Conservation (phyloP, 352 stramenopile species). For the Phytophthora capsici region DNA sequence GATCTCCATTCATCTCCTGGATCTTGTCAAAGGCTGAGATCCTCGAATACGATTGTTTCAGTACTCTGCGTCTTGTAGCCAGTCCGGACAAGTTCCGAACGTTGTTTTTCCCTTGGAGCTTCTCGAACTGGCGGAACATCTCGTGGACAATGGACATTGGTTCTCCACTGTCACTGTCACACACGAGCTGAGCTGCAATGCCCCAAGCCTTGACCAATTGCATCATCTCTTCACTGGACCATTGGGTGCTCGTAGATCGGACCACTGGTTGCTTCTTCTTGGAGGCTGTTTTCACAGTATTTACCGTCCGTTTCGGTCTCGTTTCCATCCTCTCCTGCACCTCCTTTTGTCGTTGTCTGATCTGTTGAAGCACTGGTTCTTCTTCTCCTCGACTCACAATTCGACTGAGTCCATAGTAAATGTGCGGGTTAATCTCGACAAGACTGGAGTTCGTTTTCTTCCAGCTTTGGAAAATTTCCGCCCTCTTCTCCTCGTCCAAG, state of each 20-base stretch:
- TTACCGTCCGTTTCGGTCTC: conserved; percentile 13
- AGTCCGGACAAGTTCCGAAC: conserved; percentile 35
- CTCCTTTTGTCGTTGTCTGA: conserved; percentile 18
- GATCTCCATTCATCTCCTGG: conserved; percentile 41
- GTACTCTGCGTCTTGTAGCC: conserved; percentile 34
- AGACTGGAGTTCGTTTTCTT: conserved; percentile 42
- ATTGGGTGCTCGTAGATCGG: conserved; percentile 21
- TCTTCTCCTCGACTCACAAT: conserved; percentile 34
- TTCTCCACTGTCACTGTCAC: conserved; percentile 11
- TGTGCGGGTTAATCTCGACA: conserved; percentile 33
- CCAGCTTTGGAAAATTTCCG: conserved; percentile 29
- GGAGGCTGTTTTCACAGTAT: not conserved
- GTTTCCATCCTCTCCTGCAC: conserved; percentile 15
- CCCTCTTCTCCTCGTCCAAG: conserved; percentile 10
- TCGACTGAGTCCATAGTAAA: conserved; percentile 29
- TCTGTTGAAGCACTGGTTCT: conserved; percentile 2
- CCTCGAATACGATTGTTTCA: conserved; percentile 38
- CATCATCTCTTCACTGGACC: conserved; percentile 38
- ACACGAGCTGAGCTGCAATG: conserved; percentile 24
- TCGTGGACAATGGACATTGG: conserved; percentile 42
- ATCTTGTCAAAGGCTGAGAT: conserved; percentile 42
- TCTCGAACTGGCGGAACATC: conserved; percentile 36
- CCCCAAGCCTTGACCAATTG: conserved; percentile 40
- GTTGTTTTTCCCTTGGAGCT: conserved; percentile 23
- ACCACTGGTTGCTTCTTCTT: conserved; percentile 18